Conservation (phyloP, 352 stramenopile species). For the Pythium pyrilobum region DNA sequence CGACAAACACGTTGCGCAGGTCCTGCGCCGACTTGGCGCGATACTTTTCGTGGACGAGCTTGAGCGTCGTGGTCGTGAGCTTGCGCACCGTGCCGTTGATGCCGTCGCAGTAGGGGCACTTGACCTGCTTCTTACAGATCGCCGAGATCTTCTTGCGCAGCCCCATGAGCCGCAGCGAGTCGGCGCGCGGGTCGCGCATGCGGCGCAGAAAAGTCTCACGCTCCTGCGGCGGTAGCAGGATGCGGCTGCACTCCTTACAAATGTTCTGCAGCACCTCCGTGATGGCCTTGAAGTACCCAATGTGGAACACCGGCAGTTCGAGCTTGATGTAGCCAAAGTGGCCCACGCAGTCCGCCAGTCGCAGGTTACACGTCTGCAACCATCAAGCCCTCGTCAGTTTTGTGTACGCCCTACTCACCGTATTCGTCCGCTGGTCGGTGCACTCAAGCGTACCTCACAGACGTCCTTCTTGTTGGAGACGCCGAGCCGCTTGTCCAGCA, state of each 20-base stretch:
- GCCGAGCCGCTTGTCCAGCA: conserved; percentile 96
- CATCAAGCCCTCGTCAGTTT: not conserved
- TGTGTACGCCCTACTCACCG: too few relatives aligned
- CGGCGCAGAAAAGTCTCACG: conserved; percentile 79
- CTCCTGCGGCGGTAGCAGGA: conserved; percentile 92
- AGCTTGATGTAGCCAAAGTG: conserved; percentile 99
- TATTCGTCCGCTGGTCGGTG: too few relatives aligned
- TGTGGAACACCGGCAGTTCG: conserved; percentile 99
- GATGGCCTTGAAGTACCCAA: conserved; percentile 99
- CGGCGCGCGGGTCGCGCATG: conserved; percentile 83
- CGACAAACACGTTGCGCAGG: conserved; percentile 80
- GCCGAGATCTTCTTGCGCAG: conserved; percentile 94
- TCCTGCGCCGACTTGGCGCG: conserved; percentile 86
- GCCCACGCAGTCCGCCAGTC: conserved; percentile 96
- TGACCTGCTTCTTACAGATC: conserved; percentile 95
- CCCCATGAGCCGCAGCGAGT: conserved; percentile 70
- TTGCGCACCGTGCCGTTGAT: conserved; percentile 99
- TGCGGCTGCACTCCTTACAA: conserved; percentile 94
- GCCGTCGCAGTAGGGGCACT: conserved; percentile 94
- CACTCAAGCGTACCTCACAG: conserved; percentile 80
- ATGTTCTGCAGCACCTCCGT: conserved; percentile 98
- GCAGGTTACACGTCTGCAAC: conserved; percentile 72
- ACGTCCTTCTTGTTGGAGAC: conserved; percentile 96
- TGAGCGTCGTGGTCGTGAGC: conserved; percentile 94
- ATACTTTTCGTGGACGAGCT: conserved; percentile 98